phyloP scores from a whole-genome alignment of 768 basidiomycete species.

The Scleroderma citrinum region DNA sequence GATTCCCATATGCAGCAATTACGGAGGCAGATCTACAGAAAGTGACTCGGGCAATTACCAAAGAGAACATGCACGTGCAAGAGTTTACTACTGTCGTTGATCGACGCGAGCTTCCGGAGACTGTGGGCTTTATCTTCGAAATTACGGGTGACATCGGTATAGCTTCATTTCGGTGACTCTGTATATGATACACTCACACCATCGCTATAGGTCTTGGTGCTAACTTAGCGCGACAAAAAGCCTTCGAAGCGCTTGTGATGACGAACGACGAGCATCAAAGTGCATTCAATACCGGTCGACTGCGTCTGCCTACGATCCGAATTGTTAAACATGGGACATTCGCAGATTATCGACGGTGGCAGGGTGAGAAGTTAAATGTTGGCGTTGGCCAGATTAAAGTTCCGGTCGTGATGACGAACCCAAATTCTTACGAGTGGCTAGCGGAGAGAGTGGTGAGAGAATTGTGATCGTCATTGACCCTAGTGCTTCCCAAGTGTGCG shows the following conservation, averaged over 20 bases:
- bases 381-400: constrained; percentile 12
- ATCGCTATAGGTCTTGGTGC: background rate
- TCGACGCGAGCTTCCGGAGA: background rate
- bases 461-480: background rate
- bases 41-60: background rate
- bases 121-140: constrained; percentile 2
- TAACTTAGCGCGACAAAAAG: background rate
- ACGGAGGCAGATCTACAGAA: background rate
- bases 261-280: background rate
- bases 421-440: constrained; percentile 11
- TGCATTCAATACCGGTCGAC: background rate
- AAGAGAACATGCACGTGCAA: background rate
- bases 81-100: background rate
- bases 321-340: constrained; percentile 17
- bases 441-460: constrained; percentile 12
- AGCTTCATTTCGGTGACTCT: background rate
- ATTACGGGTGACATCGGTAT: constrained; percentile 1
- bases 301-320: constrained; percentile 15
- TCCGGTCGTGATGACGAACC: constrained; percentile 6
- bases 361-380: constrained; percentile 4
- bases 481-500: too few species aligned
- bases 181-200: background rate
- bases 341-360: constrained; percentile 13
- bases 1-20: background rate
- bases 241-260: background rate